These are phyloP conservation scores for Ophiognomonia clavigignenti-juglandacearum DNA, from an alignment of 2,329 filamentous ascomycete species.

Conservation along the genomic window DNA sequence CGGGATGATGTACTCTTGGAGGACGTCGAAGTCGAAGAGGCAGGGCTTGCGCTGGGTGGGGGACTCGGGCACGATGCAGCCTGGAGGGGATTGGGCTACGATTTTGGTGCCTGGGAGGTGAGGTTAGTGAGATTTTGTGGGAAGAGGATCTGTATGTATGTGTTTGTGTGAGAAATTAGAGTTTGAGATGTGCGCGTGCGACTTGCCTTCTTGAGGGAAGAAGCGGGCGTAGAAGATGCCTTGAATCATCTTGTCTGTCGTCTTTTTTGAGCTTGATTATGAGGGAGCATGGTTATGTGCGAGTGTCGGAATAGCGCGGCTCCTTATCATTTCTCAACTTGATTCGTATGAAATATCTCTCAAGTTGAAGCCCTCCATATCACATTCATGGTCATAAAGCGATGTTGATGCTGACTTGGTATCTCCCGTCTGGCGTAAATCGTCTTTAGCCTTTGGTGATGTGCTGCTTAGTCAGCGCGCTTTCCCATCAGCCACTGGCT, in stretches of 20 bases:
- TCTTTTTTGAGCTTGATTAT: constrained; percentile 5
- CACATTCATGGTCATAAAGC: too few relatives aligned
- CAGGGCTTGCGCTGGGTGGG: constrained; percentile 41
- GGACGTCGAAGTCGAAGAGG: constrained; percentile 78
- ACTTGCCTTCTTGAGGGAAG: constrained; percentile 57
- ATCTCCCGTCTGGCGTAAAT: too few relatives aligned
- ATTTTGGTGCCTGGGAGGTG: constrained; percentile 51
- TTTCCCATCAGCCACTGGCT: too few relatives aligned
- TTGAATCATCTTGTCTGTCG: constrained; percentile 51
- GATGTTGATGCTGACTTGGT: too few relatives aligned
- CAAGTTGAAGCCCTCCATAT: too few relatives aligned
- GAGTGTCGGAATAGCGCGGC: not conserved
- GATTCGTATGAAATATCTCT: too few relatives aligned
- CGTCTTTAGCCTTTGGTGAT: too few relatives aligned
- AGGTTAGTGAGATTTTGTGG: constrained; percentile 15
- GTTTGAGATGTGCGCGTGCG: not conserved
- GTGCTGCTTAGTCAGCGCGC: too few relatives aligned
- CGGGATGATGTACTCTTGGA: constrained; percentile 91
- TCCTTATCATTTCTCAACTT: too few relatives aligned
- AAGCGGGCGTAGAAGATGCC: constrained; percentile 69
- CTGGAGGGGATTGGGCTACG: constrained; percentile 57
- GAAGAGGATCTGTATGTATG: too few relatives aligned
- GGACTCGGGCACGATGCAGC: constrained; percentile 51
- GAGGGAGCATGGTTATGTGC: not conserved
- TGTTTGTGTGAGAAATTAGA: too few relatives aligned